Percentiles rank a stretch among this genome's conserved stretches.
These are phyloP conservation scores for Apophysomyces trapeziformis DNA, from an alignment of 371 early-diverging fungal species.

Conservation along the genomic window DNA sequence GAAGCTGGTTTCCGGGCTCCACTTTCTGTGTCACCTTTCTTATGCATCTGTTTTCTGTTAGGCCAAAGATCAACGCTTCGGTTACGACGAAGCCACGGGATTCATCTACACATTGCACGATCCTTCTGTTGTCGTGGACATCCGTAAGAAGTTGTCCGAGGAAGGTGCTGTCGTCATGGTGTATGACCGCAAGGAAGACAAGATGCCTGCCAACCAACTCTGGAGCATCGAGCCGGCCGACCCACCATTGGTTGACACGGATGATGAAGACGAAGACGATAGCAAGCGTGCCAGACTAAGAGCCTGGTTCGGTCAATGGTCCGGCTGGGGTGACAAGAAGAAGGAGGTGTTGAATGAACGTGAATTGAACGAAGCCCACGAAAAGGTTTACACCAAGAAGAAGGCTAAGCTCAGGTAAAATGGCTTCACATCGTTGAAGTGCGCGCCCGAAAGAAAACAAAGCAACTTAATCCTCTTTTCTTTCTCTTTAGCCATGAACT, in stretches of 20 bases:
- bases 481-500: slow-evolving; percentile 39
- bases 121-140: slow-evolving; percentile 29
- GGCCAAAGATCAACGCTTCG: slow-evolving; percentile 39
- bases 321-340: slow-evolving; percentile 35
- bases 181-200: slow-evolving; percentile 26
- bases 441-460: not conserved
- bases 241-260: slow-evolving; percentile 32
- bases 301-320: slow-evolving; percentile 41
- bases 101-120: slow-evolving; percentile 33
- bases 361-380: slow-evolving; percentile 37
- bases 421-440: too few species aligned
- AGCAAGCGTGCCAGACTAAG: slow-evolving; percentile 35
- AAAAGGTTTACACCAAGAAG: slow-evolving; percentile 39
- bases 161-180: slow-evolving; percentile 32
- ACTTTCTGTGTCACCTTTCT: slow-evolving; percentile 12
- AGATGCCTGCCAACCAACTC: slow-evolving; percentile 29
- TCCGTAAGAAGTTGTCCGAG: slow-evolving; percentile 27
- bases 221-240: slow-evolving; percentile 34
- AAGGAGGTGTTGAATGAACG: slow-evolving; percentile 26
- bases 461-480: not conserved
- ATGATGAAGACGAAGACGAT: slow-evolving; percentile 40
- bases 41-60: slow-evolving; percentile 10
- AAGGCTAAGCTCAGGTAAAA: slow-evolving; percentile 32
- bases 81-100: slow-evolving; percentile 30
- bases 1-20: slow-evolving; percentile 20